These are phyloP conservation scores for Phyllostachys edulis DNA, from an alignment of 176 grass and related monocot species.

Conservation along the genomic window DNA sequence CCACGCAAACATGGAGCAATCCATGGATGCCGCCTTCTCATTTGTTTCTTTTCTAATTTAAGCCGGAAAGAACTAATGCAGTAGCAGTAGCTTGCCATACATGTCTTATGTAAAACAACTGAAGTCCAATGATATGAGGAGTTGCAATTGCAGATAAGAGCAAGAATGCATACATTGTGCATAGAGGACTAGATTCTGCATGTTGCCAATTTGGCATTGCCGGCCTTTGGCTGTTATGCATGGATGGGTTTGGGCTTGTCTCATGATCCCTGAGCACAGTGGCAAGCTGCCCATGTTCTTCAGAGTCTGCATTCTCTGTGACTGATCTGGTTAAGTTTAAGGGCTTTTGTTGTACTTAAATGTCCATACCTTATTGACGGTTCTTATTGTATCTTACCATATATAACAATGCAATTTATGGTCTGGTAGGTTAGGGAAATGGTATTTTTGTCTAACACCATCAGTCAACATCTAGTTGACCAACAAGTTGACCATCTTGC, in stretches of 20 bases:
- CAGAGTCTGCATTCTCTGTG: not conserved
- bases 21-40: conserved; percentile 7
- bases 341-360: not conserved
- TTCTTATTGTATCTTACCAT: not conserved
- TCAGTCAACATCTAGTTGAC: not conserved
- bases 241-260: conserved; percentile 14
- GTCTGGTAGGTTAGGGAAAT: not conserved
- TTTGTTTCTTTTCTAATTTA: not conserved
- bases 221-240: conserved; percentile 13
- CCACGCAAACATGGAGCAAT: not conserved
- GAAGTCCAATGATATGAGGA: not conserved
- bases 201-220: not conserved
- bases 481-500: not conserved
- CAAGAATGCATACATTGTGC: not conserved
- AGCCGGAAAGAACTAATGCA: not conserved
- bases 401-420: not conserved
- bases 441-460: not conserved
- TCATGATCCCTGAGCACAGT: conserved; percentile 3
- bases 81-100: not conserved
- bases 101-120: not conserved
- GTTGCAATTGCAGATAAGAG: not conserved
- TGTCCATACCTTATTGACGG: not conserved
- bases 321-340: conserved; percentile 2
- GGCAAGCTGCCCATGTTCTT: conserved; percentile 36
- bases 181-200: conserved; percentile 2